phyloP scores from a whole-genome alignment of 441 rosid genomes.

The Corymbia citriodora region DNA sequence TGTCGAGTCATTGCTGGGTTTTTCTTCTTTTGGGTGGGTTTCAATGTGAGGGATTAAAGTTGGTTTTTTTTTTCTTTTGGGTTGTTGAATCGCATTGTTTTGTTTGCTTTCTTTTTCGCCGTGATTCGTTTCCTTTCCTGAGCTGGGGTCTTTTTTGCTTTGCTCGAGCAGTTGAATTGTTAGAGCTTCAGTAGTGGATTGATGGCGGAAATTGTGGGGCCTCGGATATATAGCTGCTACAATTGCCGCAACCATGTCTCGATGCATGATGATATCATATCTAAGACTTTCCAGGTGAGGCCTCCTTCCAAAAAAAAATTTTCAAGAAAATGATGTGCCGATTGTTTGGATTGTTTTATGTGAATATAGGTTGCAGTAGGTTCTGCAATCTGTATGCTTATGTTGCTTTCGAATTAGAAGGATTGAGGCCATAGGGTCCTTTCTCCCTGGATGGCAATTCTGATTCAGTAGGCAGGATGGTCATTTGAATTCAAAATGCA shows the following conservation, averaged over 20 bases:
- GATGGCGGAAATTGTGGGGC: conserved; percentile 73
- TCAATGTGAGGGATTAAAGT: background rate
- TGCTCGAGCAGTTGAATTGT: background rate
- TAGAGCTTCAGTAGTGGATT: conserved; percentile 8
- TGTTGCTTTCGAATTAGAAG: background rate
- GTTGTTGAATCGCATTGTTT: background rate
- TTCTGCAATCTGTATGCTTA: background rate
- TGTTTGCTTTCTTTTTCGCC: background rate
- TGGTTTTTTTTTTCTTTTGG: background rate
- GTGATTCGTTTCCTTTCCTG: background rate
- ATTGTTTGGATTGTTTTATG: background rate
- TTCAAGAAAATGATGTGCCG: background rate
- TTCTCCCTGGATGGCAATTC: background rate
- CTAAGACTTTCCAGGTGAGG: conserved; percentile 89
- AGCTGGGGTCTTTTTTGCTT: background rate
- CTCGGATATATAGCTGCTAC: conserved; percentile 79
- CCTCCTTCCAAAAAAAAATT: background rate
- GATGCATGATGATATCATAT: conserved; percentile 80
- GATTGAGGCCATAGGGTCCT: background rate
- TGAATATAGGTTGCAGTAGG: background rate
- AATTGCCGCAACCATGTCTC: conserved; percentile 82
- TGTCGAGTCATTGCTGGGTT: background rate
- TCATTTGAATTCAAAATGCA: background rate
- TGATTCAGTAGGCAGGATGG: background rate
- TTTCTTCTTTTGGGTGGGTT: background rate